Evolutionary conservation across 2,329 filamentous ascomycete species (phyloP).

Genomic region (Teratosphaeria destructans): DNA sequence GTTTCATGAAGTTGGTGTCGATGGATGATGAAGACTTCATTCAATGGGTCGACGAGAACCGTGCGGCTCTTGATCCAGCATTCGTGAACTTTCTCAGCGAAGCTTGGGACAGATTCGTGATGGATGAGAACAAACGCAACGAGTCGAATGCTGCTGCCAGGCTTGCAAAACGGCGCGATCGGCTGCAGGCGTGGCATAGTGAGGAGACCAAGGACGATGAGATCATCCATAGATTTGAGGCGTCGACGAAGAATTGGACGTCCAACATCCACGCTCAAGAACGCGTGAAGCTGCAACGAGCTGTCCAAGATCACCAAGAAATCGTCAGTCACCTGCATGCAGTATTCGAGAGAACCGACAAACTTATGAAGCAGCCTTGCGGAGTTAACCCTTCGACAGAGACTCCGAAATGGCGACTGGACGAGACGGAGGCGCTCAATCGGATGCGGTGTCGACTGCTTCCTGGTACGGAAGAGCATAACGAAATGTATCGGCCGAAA

Average conservation of each 20-base stretch:
- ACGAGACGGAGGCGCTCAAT: slow-evolving; percentile 90
- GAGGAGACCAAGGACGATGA: slow-evolving; percentile 61
- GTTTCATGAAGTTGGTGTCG: slow-evolving; percentile 75
- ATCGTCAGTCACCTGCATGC: slow-evolving; percentile 68
- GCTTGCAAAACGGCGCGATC: slow-evolving; percentile 67
- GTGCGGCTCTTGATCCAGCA: slow-evolving; percentile 64
- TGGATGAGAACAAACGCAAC: slow-evolving; percentile 67
- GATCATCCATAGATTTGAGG: slow-evolving; percentile 69
- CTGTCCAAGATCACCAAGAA: slow-evolving; percentile 87
- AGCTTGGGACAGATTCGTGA: slow-evolving; percentile 81
- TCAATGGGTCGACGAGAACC: slow-evolving; percentile 75
- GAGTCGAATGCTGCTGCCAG: slow-evolving; percentile 63
- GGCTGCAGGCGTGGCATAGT: slow-evolving; percentile 65
- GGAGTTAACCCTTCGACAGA: slow-evolving; percentile 63
- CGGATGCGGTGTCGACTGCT: slow-evolving; percentile 84
- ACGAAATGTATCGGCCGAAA: slow-evolving; percentile 77
- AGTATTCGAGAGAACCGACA: slow-evolving; percentile 66
- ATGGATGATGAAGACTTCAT: slow-evolving; percentile 84
- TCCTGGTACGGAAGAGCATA: slow-evolving; percentile 59
- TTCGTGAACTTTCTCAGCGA: slow-evolving; percentile 76
- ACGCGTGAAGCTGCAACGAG: slow-evolving; percentile 79
- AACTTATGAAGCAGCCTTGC: slow-evolving; percentile 66
- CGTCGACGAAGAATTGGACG: slow-evolving; percentile 82
- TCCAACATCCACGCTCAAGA: slow-evolving; percentile 92
- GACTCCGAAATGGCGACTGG: slow-evolving; percentile 71